A percentile compares a stretch with the other conserved stretches of the same genome.
Evolutionary conservation across 2,329 filamentous ascomycete genomes (phyloP).

Genomic region (Fusarium sp.): DNA sequence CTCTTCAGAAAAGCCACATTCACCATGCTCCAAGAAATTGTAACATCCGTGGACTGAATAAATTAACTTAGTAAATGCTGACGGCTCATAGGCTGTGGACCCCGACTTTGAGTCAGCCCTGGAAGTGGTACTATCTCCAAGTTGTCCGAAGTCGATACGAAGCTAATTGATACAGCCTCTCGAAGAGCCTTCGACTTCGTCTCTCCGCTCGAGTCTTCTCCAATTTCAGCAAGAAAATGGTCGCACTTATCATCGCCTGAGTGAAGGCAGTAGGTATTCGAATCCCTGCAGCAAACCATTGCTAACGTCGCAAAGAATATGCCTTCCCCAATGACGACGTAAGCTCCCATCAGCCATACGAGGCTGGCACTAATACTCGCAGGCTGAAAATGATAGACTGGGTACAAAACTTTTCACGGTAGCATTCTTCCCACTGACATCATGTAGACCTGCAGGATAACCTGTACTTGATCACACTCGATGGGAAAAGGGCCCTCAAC

Average conservation of each 20-base stretch:
- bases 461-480: conserved; percentile 11
- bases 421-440: neutral
- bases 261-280: conserved; percentile 13
- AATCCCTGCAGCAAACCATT: rapidly evolving
- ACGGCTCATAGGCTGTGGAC: neutral
- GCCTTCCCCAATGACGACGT: conserved; percentile 31
- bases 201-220: conserved; percentile 17
- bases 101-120: conserved; percentile 21
- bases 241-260: conserved; percentile 23
- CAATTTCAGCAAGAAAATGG: conserved; percentile 26
- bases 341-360: neutral
- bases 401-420: rapidly evolving
- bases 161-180: conserved; percentile 3
- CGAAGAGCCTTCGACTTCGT: conserved; percentile 19
- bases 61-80: neutral
- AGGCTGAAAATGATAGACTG: conserved; percentile 22
- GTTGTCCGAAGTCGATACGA: too few species aligned
- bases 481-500: conserved; percentile 23
- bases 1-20: too few species aligned
- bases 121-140: neutral
- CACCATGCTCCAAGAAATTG: conserved; percentile 17
- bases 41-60: neutral
- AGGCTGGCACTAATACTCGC: neutral
- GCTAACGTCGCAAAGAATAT: conserved; percentile 1
- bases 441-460: conserved; percentile 10